Evolutionary conservation across 2,329 filamentous ascomycete genomes (phyloP).

Genomic region (Botrytis byssoidea): DNA sequence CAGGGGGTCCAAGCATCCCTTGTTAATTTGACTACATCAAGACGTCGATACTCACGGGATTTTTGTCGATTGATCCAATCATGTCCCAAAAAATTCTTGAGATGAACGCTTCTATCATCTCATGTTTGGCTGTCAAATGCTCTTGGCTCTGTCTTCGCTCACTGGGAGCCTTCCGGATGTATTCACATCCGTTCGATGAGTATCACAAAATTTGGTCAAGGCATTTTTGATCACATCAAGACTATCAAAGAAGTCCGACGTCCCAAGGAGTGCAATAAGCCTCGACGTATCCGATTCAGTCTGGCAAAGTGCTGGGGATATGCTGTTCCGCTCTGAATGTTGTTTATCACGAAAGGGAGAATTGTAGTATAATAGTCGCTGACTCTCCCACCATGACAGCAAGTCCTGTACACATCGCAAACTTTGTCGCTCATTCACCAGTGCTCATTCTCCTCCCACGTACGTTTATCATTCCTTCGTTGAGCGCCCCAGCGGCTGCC

Average conservation of each 20-base stretch:
- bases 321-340: constrained; percentile 27
- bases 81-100: background rate
- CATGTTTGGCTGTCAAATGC: constrained; percentile 26
- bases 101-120: constrained; percentile 1
- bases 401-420: background rate
- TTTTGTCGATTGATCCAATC: background rate
- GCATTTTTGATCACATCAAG: background rate
- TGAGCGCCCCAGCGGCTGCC: constrained; percentile 38
- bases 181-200: constrained; percentile 6
- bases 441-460: constrained; percentile 26
- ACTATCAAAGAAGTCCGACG: no score
- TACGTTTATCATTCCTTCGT: constrained; percentile 32
- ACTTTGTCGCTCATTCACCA: background rate
- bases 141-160: constrained; percentile 19
- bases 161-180: background rate
- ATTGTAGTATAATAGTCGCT: constrained; percentile 4
- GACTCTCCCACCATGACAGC: background rate
- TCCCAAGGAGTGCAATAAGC: constrained; percentile 27
- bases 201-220: background rate
- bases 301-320: background rate
- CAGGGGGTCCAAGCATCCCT: constrained; percentile 23
- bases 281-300: constrained; percentile 24
- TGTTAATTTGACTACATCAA: constrained; percentile 21
- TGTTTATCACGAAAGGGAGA: constrained; percentile 15
- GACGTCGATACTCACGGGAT: background rate